Conservation (phyloP, 306 rosid species). For the Carpinus fangiana region DNA sequence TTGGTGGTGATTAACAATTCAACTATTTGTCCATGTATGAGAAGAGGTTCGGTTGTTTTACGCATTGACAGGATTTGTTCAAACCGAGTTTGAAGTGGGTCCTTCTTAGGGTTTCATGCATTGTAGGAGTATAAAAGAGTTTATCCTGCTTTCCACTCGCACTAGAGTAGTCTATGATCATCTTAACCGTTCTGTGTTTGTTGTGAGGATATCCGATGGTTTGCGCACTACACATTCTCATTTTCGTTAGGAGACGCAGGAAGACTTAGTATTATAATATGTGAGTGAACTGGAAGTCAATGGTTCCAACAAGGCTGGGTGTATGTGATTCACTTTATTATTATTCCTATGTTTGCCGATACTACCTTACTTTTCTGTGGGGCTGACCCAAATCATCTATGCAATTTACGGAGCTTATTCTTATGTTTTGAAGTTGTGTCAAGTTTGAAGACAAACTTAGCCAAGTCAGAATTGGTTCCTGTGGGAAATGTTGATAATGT, state of each 20-base stretch:
- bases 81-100: background rate
- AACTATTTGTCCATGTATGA: background rate
- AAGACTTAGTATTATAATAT: background rate
- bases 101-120: background rate
- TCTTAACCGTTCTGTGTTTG: background rate
- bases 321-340: background rate
- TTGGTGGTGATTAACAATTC: background rate
- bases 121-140: background rate
- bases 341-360: no score
- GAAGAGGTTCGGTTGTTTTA: background rate
- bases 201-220: background rate
- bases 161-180: background rate
- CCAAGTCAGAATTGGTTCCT: no score
- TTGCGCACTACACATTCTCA: background rate
- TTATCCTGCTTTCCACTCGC: background rate
- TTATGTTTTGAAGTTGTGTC: no score
- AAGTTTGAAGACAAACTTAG: no score
- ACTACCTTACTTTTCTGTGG: no score
- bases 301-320: background rate
- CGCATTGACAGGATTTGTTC: background rate
- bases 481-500: no score
- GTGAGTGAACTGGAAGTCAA: background rate
- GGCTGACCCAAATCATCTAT: no score
- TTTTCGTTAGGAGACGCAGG: background rate
- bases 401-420: no score